Evolutionary conservation across 163 green algal genomes (phyloP), one percentile per base, ranked within the genome.

Genomic region (Prototheca wickerhamii): DNA sequence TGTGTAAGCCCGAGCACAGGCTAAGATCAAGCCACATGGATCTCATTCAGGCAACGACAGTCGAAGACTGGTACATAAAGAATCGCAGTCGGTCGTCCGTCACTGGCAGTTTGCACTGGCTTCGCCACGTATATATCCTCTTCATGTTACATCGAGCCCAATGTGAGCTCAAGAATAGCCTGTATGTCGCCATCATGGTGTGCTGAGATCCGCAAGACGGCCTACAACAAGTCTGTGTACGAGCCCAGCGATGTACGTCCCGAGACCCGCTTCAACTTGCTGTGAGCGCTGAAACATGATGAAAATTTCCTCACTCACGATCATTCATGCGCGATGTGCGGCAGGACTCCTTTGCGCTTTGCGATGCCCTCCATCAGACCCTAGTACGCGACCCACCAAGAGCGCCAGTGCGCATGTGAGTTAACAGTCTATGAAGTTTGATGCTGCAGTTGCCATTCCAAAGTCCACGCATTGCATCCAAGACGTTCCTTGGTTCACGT

Each of bases 261-360:
- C 40, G 15, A 15, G 40, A 49, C 40, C 40, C 10, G 15, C 10
- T 15, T 49, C 12, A 23, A 23, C 15, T 49, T 49, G 40, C 40
- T 10, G 40, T 15, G 15, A 49, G 12, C 15, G 40, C 40, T 44
- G 15, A 21, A 10, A 44, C 10, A 44, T 44, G 37, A 21, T 10
- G 10, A 44, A 21, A 44, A 44, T 44, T 15, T 44, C 15, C 10
- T 15, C 10, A 10, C 37, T 44, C 37, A 44, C 37, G 15, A n/a
- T n/a, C n/a, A n/a, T n/a, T n/a, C n/a, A n/a, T n/a, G n/a, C n/a
- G n/a, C n/a, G n/a, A n/a, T n/a, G n/a, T 44, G 23, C 46, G 15
- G 46, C 23, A 60, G 53, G 53, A 60, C 29, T 60, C 53, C 20
- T 60, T 60, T 37, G 29, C 30, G 18, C 53, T 60, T 7, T 35